phyloP scores from a whole-genome alignment of 2,329 filamentous ascomycete species.

The Claviceps monticola region DNA sequence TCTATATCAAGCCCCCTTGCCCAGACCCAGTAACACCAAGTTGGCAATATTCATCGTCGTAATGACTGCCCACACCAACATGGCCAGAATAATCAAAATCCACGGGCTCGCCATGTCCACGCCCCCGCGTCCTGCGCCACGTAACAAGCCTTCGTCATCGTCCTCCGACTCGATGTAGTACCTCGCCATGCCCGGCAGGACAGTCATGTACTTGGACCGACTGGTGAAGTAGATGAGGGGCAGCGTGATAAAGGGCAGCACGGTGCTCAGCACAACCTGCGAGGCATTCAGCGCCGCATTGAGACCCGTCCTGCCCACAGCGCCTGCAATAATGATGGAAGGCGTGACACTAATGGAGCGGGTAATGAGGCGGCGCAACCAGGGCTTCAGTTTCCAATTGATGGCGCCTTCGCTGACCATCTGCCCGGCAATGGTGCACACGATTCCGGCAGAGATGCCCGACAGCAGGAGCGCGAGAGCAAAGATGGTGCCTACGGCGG shows the following conservation, averaged over 20 bases:
- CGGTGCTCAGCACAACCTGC: conserved; percentile 66
- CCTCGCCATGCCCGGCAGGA: conserved; percentile 31
- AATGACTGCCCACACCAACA: conserved; percentile 60
- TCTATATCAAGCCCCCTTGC: conserved; percentile 5
- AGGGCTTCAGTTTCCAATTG: conserved; percentile 59
- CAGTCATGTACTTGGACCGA: conserved; percentile 66
- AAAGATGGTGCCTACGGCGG: conserved; percentile 70
- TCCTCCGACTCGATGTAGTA: conserved; percentile 15
- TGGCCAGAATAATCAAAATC: conserved; percentile 39
- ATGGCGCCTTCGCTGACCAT: conserved; percentile 79
- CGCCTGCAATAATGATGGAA: conserved; percentile 69
- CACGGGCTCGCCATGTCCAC: conserved; percentile 61
- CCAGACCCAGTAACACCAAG: conserved; percentile 46
- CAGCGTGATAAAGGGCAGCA: conserved; percentile 69
- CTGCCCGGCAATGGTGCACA: conserved; percentile 81
- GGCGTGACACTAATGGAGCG: conserved; percentile 70
- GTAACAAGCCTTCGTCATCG: conserved; percentile 8
- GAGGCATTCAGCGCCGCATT: conserved; percentile 58
- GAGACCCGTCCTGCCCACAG: conserved; percentile 58
- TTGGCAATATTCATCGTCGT: conserved; percentile 68
- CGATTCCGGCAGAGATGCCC: conserved; percentile 68
- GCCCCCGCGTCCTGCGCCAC: conserved; percentile 9
- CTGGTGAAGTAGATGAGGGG: conserved; percentile 80
- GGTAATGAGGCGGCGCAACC: conserved; percentile 66
- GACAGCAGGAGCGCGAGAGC: conserved; percentile 68